Conservation (phyloP, 2,329 filamentous ascomycete species). For the Aspergillaceae sp. region DNA sequence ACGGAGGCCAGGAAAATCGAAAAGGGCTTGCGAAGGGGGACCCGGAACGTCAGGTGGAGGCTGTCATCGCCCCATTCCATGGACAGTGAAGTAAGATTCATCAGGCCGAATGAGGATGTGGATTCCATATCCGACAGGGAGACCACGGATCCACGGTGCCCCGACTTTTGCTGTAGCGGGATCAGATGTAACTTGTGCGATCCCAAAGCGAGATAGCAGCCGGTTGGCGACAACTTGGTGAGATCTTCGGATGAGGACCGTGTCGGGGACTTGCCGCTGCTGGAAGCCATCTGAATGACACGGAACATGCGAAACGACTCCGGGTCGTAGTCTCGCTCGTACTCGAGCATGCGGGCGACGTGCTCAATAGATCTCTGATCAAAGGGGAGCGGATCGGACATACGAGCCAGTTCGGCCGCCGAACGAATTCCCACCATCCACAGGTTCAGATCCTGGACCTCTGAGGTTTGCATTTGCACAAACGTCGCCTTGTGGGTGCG, state of each 20-base stretch:
- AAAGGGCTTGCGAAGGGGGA: constrained; percentile 48
- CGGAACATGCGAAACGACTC: constrained; percentile 60
- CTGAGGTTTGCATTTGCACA: constrained; percentile 56
- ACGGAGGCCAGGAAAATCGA: constrained; percentile 56
- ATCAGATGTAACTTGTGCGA: constrained; percentile 62
- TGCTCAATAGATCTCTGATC: constrained; percentile 55
- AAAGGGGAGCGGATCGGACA: constrained; percentile 45
- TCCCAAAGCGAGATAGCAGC: constrained; percentile 61
- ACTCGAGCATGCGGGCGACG: constrained; percentile 53
- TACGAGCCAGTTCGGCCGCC: constrained; percentile 49
- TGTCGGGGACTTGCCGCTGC: constrained; percentile 40
- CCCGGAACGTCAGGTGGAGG: constrained; percentile 57
- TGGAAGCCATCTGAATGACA: constrained; percentile 54
- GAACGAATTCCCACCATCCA: constrained; percentile 57
- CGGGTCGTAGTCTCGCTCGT: constrained; percentile 60
- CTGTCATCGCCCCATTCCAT: constrained; percentile 57
- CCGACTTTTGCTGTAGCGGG: constrained; percentile 53
- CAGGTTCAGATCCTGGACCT: constrained; percentile 55
- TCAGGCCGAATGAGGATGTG: constrained; percentile 52
- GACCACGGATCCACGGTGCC: constrained; percentile 46
- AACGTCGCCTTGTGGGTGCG: constrained; percentile 51
- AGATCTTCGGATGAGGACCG: constrained; percentile 58
- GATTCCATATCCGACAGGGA: constrained; percentile 44
- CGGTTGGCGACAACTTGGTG: constrained; percentile 54
- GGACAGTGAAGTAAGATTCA: constrained; percentile 52